Evolutionary conservation across 805 yeast genomes (phyloP), one percentile per base, ranked within the genome.

Genomic region (Kodamaea leandrae): DNA sequence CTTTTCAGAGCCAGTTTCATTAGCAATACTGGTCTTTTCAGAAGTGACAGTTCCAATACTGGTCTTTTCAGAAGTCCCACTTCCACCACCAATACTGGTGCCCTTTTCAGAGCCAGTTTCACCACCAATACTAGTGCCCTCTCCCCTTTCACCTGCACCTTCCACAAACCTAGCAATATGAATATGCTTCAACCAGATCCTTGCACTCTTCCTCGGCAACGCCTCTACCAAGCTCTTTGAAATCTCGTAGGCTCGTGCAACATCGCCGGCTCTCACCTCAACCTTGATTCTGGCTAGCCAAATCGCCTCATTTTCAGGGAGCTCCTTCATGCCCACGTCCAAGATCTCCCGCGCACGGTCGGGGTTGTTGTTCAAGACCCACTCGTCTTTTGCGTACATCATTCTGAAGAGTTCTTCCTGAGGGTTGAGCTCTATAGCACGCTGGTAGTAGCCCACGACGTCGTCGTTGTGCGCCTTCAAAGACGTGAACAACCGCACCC

Each of bases 271-370:
- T 16, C 68, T 68, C 13, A 66, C 62, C 42, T 85, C 86, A 24
- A 88, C 60, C 48, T 86, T 83, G 17, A 83, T 67, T n/a, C 82
- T 71, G 0, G 91, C 91, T 37, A 83, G 63, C 86, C 88, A 82
- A 7, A 87, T 55, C 17, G 73, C 77, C 45, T 78, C 82, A 45
- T 65, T 68, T 0, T 59, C 48, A 6, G 24, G 17, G 5, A 28
- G 30, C 6, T 75, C 60, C 15, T 4, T 25, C 4, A 5, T 4
- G 4, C 13, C 33, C 2, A 49, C 40, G 4, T 63, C 53, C 4
- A 89, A 61, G 3, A 86, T 74, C 1, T 54, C 50, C 39, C 81
- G 64, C 0, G 96, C 84, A 3, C 66, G 73, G 1, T 55, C 61
- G 1, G 73, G 51, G 49, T 83, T 78, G 1, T 65, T 54, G 2